A percentile compares a stretch with the other conserved stretches of the same genome.
These are phyloP conservation scores for Bacidia rubella DNA, from an alignment of 495 filamentous ascomycete species.

Conservation along the genomic window DNA sequence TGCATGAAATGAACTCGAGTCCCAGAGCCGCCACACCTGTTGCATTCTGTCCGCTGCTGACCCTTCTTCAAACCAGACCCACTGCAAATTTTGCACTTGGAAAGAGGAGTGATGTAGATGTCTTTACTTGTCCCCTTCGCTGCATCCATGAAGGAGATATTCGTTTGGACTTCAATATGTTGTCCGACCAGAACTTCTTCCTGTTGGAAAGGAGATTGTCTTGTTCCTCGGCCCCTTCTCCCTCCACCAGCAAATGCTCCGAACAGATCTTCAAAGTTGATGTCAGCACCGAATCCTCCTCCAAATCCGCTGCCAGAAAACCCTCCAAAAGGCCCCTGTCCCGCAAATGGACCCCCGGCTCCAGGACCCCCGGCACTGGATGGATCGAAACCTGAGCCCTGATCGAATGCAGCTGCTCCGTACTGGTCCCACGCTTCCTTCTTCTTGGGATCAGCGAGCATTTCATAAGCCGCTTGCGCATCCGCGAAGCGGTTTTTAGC, in stretches of 20 bases:
- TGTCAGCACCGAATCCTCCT: slow-evolving; percentile 56
- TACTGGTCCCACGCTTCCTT: slow-evolving; percentile 81
- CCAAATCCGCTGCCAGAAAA: slow-evolving; percentile 43
- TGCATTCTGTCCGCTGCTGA: slow-evolving; percentile 55
- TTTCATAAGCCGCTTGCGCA: slow-evolving; percentile 82
- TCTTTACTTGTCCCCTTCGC: slow-evolving; percentile 75
- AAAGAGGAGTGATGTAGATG: slow-evolving; percentile 63
- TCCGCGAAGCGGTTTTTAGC: slow-evolving; percentile 93
- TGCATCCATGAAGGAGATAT: slow-evolving; percentile 89
- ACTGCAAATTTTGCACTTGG: slow-evolving; percentile 63
- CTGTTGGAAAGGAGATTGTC: slow-evolving; percentile 49
- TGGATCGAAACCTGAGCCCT: slow-evolving; percentile 51
- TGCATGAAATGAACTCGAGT: slow-evolving; percentile 76
- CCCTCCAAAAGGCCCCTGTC: slow-evolving; percentile 37
- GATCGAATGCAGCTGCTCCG: slow-evolving; percentile 79
- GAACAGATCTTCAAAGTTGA: slow-evolving; percentile 94
- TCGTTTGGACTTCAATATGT: slow-evolving; percentile 85
- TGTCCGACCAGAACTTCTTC: slow-evolving; percentile 74
- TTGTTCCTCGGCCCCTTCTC: slow-evolving; percentile 40
- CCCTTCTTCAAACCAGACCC: slow-evolving; percentile 79
- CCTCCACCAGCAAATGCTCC: slow-evolving; percentile 65
- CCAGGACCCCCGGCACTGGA: slow-evolving; percentile 49
- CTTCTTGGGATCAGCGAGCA: slow-evolving; percentile 84
- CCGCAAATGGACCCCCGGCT: slow-evolving; percentile 38
- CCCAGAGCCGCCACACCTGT: slow-evolving; percentile 72